phyloP scores from a whole-genome alignment of 345 rosid species.

The Brassica cretica region DNA sequence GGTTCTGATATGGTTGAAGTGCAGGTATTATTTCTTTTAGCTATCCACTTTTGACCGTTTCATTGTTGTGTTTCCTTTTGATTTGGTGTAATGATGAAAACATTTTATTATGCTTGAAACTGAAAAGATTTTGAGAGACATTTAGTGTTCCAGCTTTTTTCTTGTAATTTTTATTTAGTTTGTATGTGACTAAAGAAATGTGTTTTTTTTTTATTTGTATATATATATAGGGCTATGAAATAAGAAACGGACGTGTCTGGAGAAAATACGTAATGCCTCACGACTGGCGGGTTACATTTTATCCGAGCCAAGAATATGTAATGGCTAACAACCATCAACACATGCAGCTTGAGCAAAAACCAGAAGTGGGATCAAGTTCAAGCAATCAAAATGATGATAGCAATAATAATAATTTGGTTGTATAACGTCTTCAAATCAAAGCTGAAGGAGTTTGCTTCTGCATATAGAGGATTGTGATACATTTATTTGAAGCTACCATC shows the following conservation, averaged over 20 bases:
- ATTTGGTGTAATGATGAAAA: neutral
- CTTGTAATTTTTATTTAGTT: neutral
- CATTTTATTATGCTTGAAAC: neutral
- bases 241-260: constrained; percentile 63
- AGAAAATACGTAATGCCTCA: constrained; percentile 52
- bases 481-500: neutral
- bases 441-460: neutral
- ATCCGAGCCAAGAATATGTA: constrained; percentile 27
- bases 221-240: constrained; percentile 57
- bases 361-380: neutral
- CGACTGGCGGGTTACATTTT: constrained; percentile 40
- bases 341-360: neutral
- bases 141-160: neutral
- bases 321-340: neutral
- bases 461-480: neutral
- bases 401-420: neutral
- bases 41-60: neutral
- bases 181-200: neutral
- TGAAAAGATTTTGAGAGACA: no score
- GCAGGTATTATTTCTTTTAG: constrained; percentile 51
- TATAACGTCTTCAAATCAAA: neutral
- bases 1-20: constrained; percentile 59
- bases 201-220: neutral
- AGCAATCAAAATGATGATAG: neutral
- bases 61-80: neutral